Base-by-base conservation (phyloP, 1,139 yeast genomes). In the Debaryomyces singareniensis region DNA sequence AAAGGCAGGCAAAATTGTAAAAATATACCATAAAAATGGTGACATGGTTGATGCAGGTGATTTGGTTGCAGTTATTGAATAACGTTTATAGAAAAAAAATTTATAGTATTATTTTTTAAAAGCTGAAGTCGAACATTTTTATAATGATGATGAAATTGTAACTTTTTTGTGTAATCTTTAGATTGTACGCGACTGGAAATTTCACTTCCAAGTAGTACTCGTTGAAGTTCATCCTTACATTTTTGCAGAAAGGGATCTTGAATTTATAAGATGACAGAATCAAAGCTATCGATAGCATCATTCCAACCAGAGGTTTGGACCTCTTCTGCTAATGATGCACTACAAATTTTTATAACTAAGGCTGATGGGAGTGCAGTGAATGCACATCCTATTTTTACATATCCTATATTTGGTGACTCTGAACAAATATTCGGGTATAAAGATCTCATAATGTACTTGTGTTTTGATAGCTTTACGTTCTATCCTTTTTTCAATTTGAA, bases 31-130 rank as follows among this genome's bases (percentile, higher is more conserved):
- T 54, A 68, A 69, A 39, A 85, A 85, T 48, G 97, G 97, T 45
- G 96, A 89, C 50, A 84, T 89, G 84, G 95, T 89, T 25, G 96
- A 89, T 37, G 86, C 95, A 16, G 97, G 97, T 37, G 97, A 89
- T 53, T 60, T 87, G 40, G 95, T 91, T 27, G 96, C 83, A 25
- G 93, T 87, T 15, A 58, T 82, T 28, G 71, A 62, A 43, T 63
- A 49, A 40, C 9, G 7, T 18, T 7, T 18, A 18, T 10, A 7
- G 10, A 18, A 18, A 18, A 18, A 18, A 18, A 7, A 10, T 10
- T 18, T 18, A 10, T 7, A 18, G 7, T 7, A 18, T 7, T 18
- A 18, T 18, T 18, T 18, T 10, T 18, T 18, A 10, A 18, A 18
- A 18, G 10, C 7, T 18, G 10, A 18, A 18, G 10, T 7, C 10